Conservation (phyloP, 73 alveolate species). For the Uronychia binucleata region DNA sequence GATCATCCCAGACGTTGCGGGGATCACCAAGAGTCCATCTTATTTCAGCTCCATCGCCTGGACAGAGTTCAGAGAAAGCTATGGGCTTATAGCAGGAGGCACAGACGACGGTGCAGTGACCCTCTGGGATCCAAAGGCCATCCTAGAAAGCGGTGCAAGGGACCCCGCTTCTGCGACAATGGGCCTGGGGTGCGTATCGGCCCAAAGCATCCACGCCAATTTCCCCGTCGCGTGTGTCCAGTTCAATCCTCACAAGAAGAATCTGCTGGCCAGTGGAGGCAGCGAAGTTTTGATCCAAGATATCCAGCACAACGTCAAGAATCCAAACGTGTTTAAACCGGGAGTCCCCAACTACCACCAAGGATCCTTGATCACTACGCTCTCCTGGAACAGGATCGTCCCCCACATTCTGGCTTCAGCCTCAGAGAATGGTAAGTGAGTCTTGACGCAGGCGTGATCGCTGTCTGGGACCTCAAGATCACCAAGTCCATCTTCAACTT, state of each 20-base stretch:
- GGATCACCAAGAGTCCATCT: slow-evolving; percentile 34
- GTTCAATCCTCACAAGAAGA: slow-evolving; percentile 84
- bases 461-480: slow-evolving; percentile 87
- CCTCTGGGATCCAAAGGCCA: slow-evolving; percentile 85
- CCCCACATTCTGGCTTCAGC: slow-evolving; percentile 91
- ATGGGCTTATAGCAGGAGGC: slow-evolving; percentile 84
- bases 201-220: slow-evolving; percentile 40
- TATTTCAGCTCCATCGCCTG: slow-evolving; percentile 48
- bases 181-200: slow-evolving; percentile 61
- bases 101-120: slow-evolving; percentile 84
- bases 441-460: slow-evolving; percentile 59
- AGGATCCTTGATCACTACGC: slow-evolving; percentile 71
- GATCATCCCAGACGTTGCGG: slow-evolving; percentile 14
- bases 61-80: slow-evolving; percentile 40
- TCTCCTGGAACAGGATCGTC: slow-evolving; percentile 87
- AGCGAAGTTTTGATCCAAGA: slow-evolving; percentile 80
- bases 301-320: slow-evolving; percentile 63
- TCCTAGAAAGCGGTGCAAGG: slow-evolving; percentile 56
- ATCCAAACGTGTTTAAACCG: slow-evolving; percentile 66
- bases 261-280: slow-evolving; percentile 88
- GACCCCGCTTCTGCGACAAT: slow-evolving; percentile 53
- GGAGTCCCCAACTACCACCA: slow-evolving; percentile 70
- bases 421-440: slow-evolving; percentile 40
- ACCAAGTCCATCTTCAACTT: slow-evolving; percentile 73
- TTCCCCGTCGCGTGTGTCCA: slow-evolving; percentile 71